Evolutionary conservation across 2,329 filamentous ascomycete genomes (phyloP).

Genomic region (Arthrocladium fulminans): DNA sequence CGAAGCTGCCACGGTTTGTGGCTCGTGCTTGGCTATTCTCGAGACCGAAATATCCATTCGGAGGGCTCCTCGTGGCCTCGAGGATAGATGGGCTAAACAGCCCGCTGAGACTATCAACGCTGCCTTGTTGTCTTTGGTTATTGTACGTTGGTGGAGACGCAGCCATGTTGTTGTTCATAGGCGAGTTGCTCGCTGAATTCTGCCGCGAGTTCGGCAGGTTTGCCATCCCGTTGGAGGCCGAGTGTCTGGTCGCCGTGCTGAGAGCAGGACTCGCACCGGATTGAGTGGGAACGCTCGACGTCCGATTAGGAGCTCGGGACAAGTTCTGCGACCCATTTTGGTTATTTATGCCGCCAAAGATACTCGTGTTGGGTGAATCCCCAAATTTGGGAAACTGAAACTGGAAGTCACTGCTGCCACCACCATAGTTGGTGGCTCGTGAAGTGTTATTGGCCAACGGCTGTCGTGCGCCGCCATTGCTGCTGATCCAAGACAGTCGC

Average conservation of each 20-base stretch:
- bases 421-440: conserved; percentile 44
- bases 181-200: conserved; percentile 19
- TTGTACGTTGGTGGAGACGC: conserved; percentile 17
- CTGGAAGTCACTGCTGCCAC: conserved; percentile 72
- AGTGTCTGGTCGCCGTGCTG: background rate
- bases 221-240: background rate
- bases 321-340: background rate
- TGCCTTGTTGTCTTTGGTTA: conserved; percentile 13
- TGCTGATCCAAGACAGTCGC: conserved; percentile 58
- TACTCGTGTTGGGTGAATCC: conserved; percentile 39
- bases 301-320: background rate
- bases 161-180: conserved; percentile 14
- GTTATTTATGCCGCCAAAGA: background rate
- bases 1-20: conserved; percentile 29
- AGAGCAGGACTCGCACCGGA: background rate
- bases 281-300: background rate
- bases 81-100: conserved; percentile 52
- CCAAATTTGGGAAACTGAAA: conserved; percentile 97
- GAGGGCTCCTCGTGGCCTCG: conserved; percentile 36
- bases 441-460: conserved; percentile 29
- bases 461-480: conserved; percentile 38
- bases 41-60: conserved; percentile 35
- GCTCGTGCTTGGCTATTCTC: conserved; percentile 23
- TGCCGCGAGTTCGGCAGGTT: conserved; percentile 11
- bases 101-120: conserved; percentile 41